These are phyloP conservation scores for Rugonectria rugulosa DNA, from an alignment of 2,329 filamentous ascomycete genomes.

Conservation along the genomic window DNA sequence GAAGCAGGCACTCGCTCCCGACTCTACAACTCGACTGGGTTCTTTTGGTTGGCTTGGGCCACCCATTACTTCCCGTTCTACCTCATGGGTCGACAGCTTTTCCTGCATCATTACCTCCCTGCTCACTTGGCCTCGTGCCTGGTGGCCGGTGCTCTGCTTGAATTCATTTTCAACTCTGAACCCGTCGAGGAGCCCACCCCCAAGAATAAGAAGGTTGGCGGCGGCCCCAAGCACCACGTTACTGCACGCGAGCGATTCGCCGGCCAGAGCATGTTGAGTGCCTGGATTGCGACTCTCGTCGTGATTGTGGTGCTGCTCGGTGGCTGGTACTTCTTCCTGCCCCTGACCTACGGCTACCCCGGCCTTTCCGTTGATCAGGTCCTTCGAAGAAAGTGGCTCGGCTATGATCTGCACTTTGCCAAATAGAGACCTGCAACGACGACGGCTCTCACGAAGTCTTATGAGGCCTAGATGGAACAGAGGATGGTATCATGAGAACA, in stretches of 20 bases:
- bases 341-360: constrained; percentile 93
- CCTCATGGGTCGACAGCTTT: constrained; percentile 97
- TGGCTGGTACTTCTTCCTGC: constrained; percentile 92
- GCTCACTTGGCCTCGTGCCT: constrained; percentile 90
- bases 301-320: constrained; percentile 74
- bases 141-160: constrained; percentile 88
- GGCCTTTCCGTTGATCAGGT: constrained; percentile 83
- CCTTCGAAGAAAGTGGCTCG: constrained; percentile 88
- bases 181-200: constrained; percentile 65
- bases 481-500: constrained; percentile 16
- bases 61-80: constrained; percentile 98
- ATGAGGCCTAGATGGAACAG: not conserved
- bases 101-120: constrained; percentile 96
- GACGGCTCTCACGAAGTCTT: not conserved
- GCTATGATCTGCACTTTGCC: constrained; percentile 97
- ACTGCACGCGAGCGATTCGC: constrained; percentile 85
- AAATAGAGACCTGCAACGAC: constrained; percentile 67
- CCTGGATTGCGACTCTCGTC: constrained; percentile 80
- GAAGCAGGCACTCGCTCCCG: constrained; percentile 81
- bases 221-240: constrained; percentile 64
- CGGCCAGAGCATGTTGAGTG: constrained; percentile 76
- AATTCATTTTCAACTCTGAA: constrained; percentile 96
- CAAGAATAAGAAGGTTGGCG: constrained; percentile 56
- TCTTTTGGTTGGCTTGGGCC: constrained; percentile 98
- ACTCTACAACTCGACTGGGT: constrained; percentile 97